phyloP scores from a whole-genome alignment of 768 basidiomycete genomes.

The Calocybe cyanea region DNA sequence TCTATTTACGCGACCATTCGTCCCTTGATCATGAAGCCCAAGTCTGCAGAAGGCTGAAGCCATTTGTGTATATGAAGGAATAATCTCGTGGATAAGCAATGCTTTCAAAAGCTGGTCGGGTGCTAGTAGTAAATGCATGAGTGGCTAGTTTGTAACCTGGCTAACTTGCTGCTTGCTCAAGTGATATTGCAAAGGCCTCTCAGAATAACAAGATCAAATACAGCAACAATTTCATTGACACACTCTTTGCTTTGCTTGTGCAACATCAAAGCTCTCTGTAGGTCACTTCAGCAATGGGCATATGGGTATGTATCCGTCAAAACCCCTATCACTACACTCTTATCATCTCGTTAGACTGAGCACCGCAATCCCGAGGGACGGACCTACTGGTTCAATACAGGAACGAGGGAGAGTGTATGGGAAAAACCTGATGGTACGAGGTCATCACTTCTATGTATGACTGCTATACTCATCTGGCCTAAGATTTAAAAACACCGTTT shows the following conservation, averaged over 20 bases:
- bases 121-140: no score
- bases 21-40: constrained; percentile 3
- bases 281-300: constrained; percentile 22
- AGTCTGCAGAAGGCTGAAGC: not conserved
- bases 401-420: constrained; percentile 90
- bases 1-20: constrained; percentile 19
- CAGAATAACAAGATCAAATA: constrained; percentile 7
- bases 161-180: no score
- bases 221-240: constrained; percentile 6
- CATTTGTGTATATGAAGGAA: no score
- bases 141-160: no score
- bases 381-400: constrained; percentile 96
- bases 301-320: constrained; percentile 27
- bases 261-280: constrained; percentile 1
- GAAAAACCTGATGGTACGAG: constrained; percentile 90
- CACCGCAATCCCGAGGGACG: constrained; percentile 94
- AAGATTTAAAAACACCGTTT: constrained; percentile 87
- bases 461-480: constrained; percentile 5
- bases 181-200: no score
- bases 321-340: not conserved
- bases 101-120: no score
- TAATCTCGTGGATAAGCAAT: no score
- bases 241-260: not conserved
- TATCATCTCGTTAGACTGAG: constrained; percentile 59
- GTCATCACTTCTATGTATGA: constrained; percentile 2